phyloP scores from a whole-genome alignment of 306 rosid genomes.

The Luffa acutangula region DNA sequence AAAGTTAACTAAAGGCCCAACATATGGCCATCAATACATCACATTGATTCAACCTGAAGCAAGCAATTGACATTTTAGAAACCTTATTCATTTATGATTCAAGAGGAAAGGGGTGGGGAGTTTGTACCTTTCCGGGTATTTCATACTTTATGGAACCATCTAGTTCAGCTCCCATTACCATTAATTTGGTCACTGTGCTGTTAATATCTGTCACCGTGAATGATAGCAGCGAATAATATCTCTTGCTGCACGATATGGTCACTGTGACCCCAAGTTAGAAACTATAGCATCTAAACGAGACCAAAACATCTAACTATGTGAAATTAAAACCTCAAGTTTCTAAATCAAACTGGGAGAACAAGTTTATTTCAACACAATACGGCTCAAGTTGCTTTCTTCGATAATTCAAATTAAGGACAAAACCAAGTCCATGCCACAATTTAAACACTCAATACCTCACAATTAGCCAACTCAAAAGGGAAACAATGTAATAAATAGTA shows the following conservation, averaged over 20 bases:
- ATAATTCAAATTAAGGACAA: neutral
- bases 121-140: constrained; percentile 53
- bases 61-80: constrained; percentile 5
- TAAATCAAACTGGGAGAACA: neutral
- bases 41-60: constrained; percentile 62
- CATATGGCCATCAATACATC: constrained; percentile 66
- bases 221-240: constrained; percentile 54
- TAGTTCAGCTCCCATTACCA: constrained; percentile 70
- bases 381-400: neutral
- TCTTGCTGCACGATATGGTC: constrained; percentile 41
- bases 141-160: constrained; percentile 69
- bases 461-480: neutral
- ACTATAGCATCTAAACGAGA: neutral
- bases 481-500: neutral
- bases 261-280: constrained; percentile 28
- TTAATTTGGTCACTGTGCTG: constrained; percentile 41
- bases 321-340: neutral
- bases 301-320: neutral
- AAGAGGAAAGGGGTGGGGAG: neutral
- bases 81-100: neutral
- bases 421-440: neutral
- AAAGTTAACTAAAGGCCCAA: constrained; percentile 37
- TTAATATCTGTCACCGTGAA: constrained; percentile 68
- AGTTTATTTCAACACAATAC: neutral
- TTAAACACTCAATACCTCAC: neutral